A percentile compares a stretch with the other conserved stretches of the same genome.
Conservation (phyloP, 768 basidiomycete genomes). For the Mycena pura region DNA sequence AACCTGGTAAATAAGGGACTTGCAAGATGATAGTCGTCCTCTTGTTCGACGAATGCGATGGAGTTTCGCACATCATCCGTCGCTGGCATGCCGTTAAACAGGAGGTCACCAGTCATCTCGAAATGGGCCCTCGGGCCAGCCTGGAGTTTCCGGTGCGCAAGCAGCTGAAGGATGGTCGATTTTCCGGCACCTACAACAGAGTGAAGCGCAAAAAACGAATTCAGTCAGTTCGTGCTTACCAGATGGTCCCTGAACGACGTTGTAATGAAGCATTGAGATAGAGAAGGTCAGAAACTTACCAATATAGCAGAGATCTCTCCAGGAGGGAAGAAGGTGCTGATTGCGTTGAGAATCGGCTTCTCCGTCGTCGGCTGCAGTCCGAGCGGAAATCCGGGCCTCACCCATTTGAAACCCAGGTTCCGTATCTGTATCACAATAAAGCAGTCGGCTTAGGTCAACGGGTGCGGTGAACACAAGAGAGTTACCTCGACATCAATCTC, state of each 20-base stretch:
- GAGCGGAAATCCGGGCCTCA: slow-evolving; percentile 20
- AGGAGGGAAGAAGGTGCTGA: slow-evolving; percentile 26
- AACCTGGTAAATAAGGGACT: background rate
- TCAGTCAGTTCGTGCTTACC: background rate
- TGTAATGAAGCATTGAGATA: background rate
- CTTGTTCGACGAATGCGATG: slow-evolving; percentile 26
- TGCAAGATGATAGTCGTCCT: slow-evolving; percentile 27
- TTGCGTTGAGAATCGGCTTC: slow-evolving; percentile 23
- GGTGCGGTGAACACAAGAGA: background rate
- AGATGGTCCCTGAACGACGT: background rate
- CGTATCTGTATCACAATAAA: slow-evolving; percentile 19
- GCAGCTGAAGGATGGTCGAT: slow-evolving; percentile 22
- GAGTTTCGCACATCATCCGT: slow-evolving; percentile 22
- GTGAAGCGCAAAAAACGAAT: background rate
- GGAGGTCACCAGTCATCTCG: slow-evolving; percentile 25
- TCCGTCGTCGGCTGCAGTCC: slow-evolving; percentile 14
- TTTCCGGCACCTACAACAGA: slow-evolving; percentile 20
- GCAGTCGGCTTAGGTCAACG: background rate
- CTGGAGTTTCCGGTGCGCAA: slow-evolving; percentile 25
- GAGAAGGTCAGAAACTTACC: background rate
- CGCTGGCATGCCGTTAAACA: slow-evolving; percentile 35
- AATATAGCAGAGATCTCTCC: slow-evolving; percentile 27
- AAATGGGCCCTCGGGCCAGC: slow-evolving; percentile 25
- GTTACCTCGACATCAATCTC: slow-evolving; percentile 25
- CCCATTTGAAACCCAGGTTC: slow-evolving; percentile 25